A percentile compares a stretch with the other conserved stretches of the same genome.
Evolutionary conservation across 768 basidiomycete genomes (phyloP).

Genomic region (Daedaleopsis sinensis): DNA sequence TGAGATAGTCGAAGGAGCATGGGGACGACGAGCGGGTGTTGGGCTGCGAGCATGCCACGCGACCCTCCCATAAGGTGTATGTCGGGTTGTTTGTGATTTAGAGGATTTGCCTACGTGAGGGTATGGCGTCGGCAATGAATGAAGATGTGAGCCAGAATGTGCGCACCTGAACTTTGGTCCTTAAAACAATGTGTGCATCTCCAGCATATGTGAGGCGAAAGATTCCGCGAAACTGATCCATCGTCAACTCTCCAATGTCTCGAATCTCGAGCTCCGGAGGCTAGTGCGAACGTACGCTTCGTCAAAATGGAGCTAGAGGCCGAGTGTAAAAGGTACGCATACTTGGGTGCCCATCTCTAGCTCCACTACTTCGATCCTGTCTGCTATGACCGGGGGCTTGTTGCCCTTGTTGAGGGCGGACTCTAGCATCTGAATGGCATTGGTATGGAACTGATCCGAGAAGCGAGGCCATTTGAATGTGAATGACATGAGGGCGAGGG

Average conservation of each 20-base stretch:
- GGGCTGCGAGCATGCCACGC: slow-evolving; percentile 89
- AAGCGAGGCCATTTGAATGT: slow-evolving; percentile 97
- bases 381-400: slow-evolving; percentile 97
- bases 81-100: slow-evolving; percentile 90
- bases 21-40: slow-evolving; percentile 93
- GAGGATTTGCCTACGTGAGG: slow-evolving; percentile 78
- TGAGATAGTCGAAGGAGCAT: slow-evolving; percentile 98
- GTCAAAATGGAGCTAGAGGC: not conserved
- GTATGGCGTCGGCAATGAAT: too few species aligned
- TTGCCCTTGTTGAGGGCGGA: slow-evolving; percentile 96
- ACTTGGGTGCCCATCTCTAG: slow-evolving; percentile 99
- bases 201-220: slow-evolving; percentile 94
- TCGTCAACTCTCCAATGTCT: slow-evolving; percentile 95
- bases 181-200: slow-evolving; percentile 84
- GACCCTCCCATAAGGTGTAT: slow-evolving; percentile 86
- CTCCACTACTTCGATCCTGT: slow-evolving; percentile 96
- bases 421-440: slow-evolving; percentile 96
- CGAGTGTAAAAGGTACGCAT: slow-evolving; percentile 22
- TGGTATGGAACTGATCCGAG: slow-evolving; percentile 93
- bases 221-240: slow-evolving; percentile 95
- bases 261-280: slow-evolving; percentile 97
- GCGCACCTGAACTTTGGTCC: slow-evolving; percentile 91
- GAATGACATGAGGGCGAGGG: slow-evolving; percentile 65
- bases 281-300: slow-evolving; percentile 41
- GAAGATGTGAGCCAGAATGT: not conserved